Conservation (phyloP, 768 basidiomycete genomes). For the Serendipita indica region DNA sequence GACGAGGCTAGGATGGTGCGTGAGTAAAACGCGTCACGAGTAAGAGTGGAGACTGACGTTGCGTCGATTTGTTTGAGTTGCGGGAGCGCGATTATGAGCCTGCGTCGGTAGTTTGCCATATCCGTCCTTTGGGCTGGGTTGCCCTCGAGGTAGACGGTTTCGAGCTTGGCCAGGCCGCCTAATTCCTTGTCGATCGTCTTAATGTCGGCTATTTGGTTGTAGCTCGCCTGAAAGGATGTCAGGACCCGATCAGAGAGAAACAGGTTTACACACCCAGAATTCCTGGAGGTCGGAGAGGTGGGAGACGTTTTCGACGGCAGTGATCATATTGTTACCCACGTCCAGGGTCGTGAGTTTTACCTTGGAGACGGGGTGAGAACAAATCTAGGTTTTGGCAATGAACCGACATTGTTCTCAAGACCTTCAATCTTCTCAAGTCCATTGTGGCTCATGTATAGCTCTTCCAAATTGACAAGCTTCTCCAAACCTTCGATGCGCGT, state of each 20-base stretch:
- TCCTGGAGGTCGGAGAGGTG: constrained; percentile 73
- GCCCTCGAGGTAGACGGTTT: constrained; percentile 87
- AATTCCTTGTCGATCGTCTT: constrained; percentile 54
- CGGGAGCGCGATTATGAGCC: constrained; percentile 75
- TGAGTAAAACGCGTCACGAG: not conserved
- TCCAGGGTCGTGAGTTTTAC: constrained; percentile 71
- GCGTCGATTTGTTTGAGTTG: constrained; percentile 92
- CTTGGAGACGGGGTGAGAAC: constrained; percentile 21
- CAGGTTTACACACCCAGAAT: constrained; percentile 58
- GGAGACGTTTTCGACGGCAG: constrained; percentile 63
- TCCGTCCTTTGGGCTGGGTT: constrained; percentile 83
- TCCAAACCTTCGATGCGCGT: constrained; percentile 76
- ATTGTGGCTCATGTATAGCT: constrained; percentile 90
- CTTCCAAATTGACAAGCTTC: constrained; percentile 54
- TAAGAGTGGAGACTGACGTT: constrained; percentile 43
- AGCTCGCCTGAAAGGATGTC: constrained; percentile 47
- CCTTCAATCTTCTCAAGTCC: constrained; percentile 75
- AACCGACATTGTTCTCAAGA: constrained; percentile 62
- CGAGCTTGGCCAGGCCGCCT: constrained; percentile 38
- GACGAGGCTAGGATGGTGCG: not conserved
- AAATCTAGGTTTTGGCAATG: not conserved
- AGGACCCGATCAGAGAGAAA: not conserved
- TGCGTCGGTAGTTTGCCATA: constrained; percentile 66
- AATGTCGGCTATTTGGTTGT: constrained; percentile 69
- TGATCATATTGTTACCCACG: constrained; percentile 71